A percentile compares a stretch with the other conserved stretches of the same genome.
Conservation (phyloP, 441 rosid genomes). For the Flueggea neowawraea region DNA sequence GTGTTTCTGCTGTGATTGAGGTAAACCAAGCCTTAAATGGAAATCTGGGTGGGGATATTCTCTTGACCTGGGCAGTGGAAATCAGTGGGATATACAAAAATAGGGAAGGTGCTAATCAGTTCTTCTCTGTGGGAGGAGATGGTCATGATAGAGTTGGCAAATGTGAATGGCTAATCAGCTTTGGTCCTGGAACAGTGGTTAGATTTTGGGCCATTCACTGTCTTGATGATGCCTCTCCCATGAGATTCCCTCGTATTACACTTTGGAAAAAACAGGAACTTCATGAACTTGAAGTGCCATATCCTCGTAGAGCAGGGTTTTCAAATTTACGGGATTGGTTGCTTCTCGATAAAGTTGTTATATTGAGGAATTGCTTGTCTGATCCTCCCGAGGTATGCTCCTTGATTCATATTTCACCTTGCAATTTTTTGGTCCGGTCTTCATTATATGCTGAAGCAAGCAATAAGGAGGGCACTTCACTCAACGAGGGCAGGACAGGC, state of each 20-base stretch:
- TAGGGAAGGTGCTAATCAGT: slow-evolving; percentile 37
- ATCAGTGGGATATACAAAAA: slow-evolving; percentile 44
- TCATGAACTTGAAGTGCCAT: slow-evolving; percentile 32
- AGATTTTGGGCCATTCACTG: slow-evolving; percentile 93
- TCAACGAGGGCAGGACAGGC: slow-evolving; percentile 23
- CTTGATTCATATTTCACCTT: slow-evolving; percentile 50
- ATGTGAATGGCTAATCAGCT: slow-evolving; percentile 94
- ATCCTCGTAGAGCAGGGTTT: slow-evolving; percentile 31
- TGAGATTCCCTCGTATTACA: slow-evolving; percentile 80
- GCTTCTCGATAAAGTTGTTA: slow-evolving; percentile 52
- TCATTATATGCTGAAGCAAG: slow-evolving; percentile 36
- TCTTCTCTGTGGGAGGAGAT: slow-evolving; percentile 31
- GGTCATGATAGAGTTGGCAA: slow-evolving; percentile 45
- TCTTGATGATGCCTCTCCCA: slow-evolving; percentile 79
- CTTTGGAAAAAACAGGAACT: slow-evolving; percentile 66
- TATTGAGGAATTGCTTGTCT: slow-evolving; percentile 47
- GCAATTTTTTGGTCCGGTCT: slow-evolving; percentile 58
- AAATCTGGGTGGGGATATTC: slow-evolving; percentile 51
- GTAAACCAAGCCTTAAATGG: slow-evolving; percentile 60
- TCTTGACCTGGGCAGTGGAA: slow-evolving; percentile 70
- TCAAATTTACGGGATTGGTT: slow-evolving; percentile 31
- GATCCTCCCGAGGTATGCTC: slow-evolving; percentile 69
- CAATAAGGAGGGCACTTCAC: slow-evolving; percentile 35
- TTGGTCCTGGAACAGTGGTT: slow-evolving; percentile 67
- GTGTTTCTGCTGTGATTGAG: slow-evolving; percentile 83